Base-by-base conservation (phyloP, 2,329 filamentous ascomycete species). In the Sphaerulina musiva region DNA sequence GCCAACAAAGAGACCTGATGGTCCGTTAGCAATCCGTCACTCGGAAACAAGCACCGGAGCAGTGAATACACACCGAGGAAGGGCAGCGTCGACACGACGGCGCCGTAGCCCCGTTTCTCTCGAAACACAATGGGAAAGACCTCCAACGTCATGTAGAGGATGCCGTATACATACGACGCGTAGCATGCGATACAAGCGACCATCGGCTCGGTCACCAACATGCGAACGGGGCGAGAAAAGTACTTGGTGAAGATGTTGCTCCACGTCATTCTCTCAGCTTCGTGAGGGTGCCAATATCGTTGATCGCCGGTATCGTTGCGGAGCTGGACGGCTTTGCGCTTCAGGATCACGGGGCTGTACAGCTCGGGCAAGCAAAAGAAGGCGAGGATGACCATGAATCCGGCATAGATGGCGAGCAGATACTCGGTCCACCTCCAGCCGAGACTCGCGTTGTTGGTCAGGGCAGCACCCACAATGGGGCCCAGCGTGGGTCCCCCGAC, bases 161-260 rank as follows among this genome's bases (percentile, higher is more conserved):
- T 62, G 3, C 69, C 70, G 53, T 77, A 79, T 23, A 76, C 60
- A 46, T 61, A 62, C 4, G 56, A 59, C 6, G 60, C 60, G 47
- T 62, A 62, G 11, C 50, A 51, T 0, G 60, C 60, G 20, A 62
- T 59, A 32, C 68, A 70, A 1, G 72, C 68, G 9, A 78, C 71
- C 62, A 78, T 77, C 0, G 76, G 75, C 55, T 78, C 74, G 1
- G 72, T 76, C 12, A 70, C 56, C 3, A 79, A 65, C 74, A 79
- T 77, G 41, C 62, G 60, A 2, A 76, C 46, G 0, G 74, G 73
- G 1, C 73, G 70, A 11, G 64, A 66, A 26, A 76, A 64, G 51
- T 76, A 70, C 53, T 76, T 76, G 6, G 69, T 74, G 12, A 75
- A 54, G 55, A 74, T 67, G 41, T 69, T 72, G 23, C 68, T 68